A percentile compares a stretch with the other conserved stretches of the same genome.
These are phyloP conservation scores for Rhynchosporium graminicola DNA, from an alignment of 2,329 filamentous ascomycete genomes.

Conservation along the genomic window DNA sequence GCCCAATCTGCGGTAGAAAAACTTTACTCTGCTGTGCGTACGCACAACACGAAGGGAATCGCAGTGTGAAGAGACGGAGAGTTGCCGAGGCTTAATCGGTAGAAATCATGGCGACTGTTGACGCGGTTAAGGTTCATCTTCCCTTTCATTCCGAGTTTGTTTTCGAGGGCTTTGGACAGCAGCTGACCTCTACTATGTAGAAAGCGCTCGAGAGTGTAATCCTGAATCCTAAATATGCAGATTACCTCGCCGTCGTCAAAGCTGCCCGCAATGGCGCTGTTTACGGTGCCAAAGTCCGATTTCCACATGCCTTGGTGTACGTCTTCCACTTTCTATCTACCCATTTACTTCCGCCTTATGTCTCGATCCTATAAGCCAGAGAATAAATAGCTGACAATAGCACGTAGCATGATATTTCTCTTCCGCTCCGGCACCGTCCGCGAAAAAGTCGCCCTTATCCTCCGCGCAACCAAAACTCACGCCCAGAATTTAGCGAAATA, in stretches of 20 bases:
- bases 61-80: constrained; percentile 8
- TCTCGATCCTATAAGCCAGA: not conserved
- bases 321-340: constrained; percentile 26
- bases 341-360: not conserved
- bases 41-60: constrained; percentile 16
- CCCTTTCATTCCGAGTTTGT: not conserved
- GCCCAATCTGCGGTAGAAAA: constrained; percentile 29
- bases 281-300: constrained; percentile 96
- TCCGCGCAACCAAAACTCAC: constrained; percentile 86
- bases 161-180: not conserved
- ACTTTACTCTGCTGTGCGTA: constrained; percentile 20
- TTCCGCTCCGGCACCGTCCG: constrained; percentile 86
- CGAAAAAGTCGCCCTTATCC: constrained; percentile 75
- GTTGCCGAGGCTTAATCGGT: constrained; percentile 34
- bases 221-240: constrained; percentile 82
- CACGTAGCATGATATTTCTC: constrained; percentile 83
- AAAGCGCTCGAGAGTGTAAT: constrained; percentile 69
- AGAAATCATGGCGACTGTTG: constrained; percentile 35
- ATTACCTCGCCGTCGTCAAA: constrained; percentile 83
- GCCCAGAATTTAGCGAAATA: constrained; percentile 91
- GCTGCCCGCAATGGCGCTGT: constrained; percentile 94
- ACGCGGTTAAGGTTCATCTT: constrained; percentile 33
- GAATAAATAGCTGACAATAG: not conserved
- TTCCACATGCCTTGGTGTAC: constrained; percentile 92
- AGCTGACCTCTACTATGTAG: constrained; percentile 30